These are phyloP conservation scores for Cutaneotrichosporon dermatis DNA, from an alignment of 1,284 basidiomycete species.

Conservation along the genomic window DNA sequence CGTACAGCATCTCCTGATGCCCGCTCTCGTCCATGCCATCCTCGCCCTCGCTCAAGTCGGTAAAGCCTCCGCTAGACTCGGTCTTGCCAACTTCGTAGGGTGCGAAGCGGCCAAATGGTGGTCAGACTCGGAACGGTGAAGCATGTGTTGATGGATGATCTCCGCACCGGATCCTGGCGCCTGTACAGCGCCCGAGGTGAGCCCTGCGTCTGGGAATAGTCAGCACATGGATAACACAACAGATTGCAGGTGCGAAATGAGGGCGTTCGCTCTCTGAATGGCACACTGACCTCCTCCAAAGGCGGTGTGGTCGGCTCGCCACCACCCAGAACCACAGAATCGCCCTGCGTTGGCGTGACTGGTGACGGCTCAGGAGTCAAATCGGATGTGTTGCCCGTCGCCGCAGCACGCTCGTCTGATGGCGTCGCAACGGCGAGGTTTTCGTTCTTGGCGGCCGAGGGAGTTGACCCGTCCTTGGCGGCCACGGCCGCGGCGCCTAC, in stretches of 20 bases:
- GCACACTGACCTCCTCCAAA: conserved; percentile 37
- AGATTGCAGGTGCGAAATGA: neutral
- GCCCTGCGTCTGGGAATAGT: conserved; percentile 58
- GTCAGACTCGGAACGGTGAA: conserved; percentile 34
- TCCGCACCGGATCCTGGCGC: conserved; percentile 61
- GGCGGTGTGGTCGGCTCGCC: conserved; percentile 33
- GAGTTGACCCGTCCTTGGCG: neutral
- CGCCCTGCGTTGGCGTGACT: neutral
- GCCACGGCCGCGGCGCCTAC: neutral
- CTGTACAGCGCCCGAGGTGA: conserved; percentile 65
- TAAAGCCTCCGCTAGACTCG: conserved; percentile 36
- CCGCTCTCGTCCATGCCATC: conserved; percentile 43
- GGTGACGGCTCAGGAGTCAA: neutral
- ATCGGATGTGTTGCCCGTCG: no score
- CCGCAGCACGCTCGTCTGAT: neutral
- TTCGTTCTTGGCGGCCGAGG: neutral
- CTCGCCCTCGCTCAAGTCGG: conserved; percentile 36
- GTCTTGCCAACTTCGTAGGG: conserved; percentile 12
- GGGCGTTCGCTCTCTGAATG: neutral
- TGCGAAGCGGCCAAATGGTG: conserved; percentile 10
- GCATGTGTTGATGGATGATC: conserved; percentile 30
- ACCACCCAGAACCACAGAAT: neutral
- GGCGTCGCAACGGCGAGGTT: neutral
- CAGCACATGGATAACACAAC: neutral
- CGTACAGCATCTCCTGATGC: conserved; percentile 50